These are phyloP conservation scores for Microcera coccophila DNA, from an alignment of 2,329 filamentous ascomycete genomes.

Conservation along the genomic window DNA sequence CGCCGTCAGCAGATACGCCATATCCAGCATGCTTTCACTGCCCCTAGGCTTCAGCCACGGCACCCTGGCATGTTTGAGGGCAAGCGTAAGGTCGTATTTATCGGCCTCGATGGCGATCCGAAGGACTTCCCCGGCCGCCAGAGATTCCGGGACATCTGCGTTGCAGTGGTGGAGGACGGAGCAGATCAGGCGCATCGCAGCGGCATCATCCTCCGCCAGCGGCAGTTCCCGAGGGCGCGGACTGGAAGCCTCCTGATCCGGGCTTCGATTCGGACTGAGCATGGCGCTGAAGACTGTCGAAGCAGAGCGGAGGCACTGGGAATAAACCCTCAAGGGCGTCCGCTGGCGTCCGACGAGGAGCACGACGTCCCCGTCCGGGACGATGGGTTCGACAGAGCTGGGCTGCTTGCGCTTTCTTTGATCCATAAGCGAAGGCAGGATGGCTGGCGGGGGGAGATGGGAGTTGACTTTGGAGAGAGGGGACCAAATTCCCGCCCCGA, in stretches of 20 bases:
- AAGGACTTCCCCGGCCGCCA: slow-evolving; percentile 12
- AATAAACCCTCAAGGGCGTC: slow-evolving; percentile 4
- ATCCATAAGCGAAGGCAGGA: too few species aligned
- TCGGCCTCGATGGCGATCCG: slow-evolving; percentile 2
- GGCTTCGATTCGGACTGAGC: slow-evolving; percentile 3
- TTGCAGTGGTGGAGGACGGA: slow-evolving; percentile 5
- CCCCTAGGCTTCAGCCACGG: slow-evolving; percentile 4
- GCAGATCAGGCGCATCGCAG: slow-evolving; percentile 2
- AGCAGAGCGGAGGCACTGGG: slow-evolving; percentile 7
- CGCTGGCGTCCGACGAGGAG: slow-evolving; percentile 3
- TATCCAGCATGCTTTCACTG: too few species aligned
- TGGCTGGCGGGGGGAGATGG: too few species aligned
- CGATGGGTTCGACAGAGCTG: too few species aligned
- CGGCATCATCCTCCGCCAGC: slow-evolving; percentile 4
- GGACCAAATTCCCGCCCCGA: too few species aligned
- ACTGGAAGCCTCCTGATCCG: not conserved
- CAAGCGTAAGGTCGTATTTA: slow-evolving; percentile 5
- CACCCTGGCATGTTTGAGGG: slow-evolving; percentile 1
- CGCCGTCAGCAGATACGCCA: too few species aligned
- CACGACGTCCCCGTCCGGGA: too few species aligned
- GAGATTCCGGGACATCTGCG: not conserved
- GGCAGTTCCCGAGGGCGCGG: slow-evolving; percentile 1
- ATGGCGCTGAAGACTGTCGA: slow-evolving; percentile 5
- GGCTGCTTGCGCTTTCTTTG: too few species aligned
- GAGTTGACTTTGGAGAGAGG: too few species aligned